Evolutionary conservation across 768 basidiomycete species (phyloP).

Genomic region (Leccinum subtestaceum): DNA sequence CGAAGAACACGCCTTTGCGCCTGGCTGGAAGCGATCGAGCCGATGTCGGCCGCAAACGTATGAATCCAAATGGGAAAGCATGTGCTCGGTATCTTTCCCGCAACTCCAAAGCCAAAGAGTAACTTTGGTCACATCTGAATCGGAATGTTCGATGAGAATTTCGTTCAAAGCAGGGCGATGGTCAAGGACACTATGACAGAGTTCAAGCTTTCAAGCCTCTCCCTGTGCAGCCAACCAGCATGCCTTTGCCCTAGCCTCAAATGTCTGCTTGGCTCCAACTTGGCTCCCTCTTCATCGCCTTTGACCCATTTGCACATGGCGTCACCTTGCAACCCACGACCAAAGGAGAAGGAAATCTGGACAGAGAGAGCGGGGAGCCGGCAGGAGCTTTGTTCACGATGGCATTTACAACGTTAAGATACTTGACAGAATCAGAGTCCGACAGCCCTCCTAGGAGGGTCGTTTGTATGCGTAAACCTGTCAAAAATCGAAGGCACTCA

Average conservation of each 20-base stretch:
- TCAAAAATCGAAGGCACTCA: slow-evolving; percentile 17
- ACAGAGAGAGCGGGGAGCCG: slow-evolving; percentile 31
- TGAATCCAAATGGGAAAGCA: too few relatives aligned
- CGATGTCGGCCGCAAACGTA: background rate
- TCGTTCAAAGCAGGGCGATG: background rate
- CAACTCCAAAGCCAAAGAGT: background rate
- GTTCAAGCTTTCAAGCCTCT: slow-evolving; percentile 14
- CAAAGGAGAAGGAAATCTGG: slow-evolving; percentile 35
- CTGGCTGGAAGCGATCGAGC: background rate
- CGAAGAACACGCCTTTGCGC: too few relatives aligned
- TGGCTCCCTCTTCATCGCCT: slow-evolving; percentile 42
- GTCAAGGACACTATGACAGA: background rate
- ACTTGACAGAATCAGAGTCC: slow-evolving; percentile 39
- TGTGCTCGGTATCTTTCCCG: background rate
- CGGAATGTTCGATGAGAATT: background rate
- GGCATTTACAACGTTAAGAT: slow-evolving; percentile 41
- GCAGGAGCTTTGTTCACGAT: slow-evolving; percentile 35
- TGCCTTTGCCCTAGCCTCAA: slow-evolving; percentile 42
- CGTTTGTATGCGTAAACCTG: background rate
- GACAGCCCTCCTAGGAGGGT: slow-evolving; percentile 40
- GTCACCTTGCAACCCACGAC: slow-evolving; percentile 48
- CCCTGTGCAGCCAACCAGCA: slow-evolving; percentile 44
- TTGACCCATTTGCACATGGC: slow-evolving; percentile 45
- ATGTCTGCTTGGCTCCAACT: slow-evolving; percentile 37
- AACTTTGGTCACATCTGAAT: background rate